Conservation (phyloP, 139 green algal genomes). For the Ulvella scutata region DNA sequence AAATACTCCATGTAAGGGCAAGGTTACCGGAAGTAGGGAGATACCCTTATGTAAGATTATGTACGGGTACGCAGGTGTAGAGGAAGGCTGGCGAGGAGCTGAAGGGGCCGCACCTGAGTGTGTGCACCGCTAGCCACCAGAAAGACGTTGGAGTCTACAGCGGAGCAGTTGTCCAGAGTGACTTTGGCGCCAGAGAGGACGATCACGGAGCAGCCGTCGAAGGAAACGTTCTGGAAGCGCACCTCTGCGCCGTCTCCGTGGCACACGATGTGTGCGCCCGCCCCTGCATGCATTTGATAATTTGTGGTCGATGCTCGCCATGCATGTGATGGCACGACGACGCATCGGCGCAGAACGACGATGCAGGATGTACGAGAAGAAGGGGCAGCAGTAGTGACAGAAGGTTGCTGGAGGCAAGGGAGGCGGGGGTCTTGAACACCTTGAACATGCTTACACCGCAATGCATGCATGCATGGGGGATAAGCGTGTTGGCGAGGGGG, state of each 20-base stretch:
- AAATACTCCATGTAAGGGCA: not conserved
- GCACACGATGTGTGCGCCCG: not conserved
- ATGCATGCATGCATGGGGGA: too few species aligned
- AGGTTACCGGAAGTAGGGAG: not conserved
- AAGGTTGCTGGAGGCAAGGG: not conserved
- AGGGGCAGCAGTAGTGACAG: not conserved
- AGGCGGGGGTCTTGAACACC: not conserved
- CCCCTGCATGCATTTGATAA: not conserved
- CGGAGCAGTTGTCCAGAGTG: not conserved
- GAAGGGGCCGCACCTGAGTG: not conserved
- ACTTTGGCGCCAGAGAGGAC: not conserved
- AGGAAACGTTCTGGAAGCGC: not conserved
- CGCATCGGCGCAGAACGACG: not conserved
- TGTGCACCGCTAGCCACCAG: not conserved
- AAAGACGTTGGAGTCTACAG: not conserved
- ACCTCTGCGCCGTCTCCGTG: not conserved
- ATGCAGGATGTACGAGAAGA: not conserved
- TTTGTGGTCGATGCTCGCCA: not conserved
- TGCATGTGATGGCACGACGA: not conserved
- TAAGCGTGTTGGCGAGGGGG: too few species aligned
- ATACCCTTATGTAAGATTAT: not conserved
- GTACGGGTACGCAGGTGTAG: not conserved
- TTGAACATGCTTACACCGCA: not conserved
- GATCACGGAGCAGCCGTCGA: not conserved
- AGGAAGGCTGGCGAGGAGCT: not conserved